Evolutionary conservation across 129 eudicot genomes (phyloP).

Genomic region (Escallonia herrerae): DNA sequence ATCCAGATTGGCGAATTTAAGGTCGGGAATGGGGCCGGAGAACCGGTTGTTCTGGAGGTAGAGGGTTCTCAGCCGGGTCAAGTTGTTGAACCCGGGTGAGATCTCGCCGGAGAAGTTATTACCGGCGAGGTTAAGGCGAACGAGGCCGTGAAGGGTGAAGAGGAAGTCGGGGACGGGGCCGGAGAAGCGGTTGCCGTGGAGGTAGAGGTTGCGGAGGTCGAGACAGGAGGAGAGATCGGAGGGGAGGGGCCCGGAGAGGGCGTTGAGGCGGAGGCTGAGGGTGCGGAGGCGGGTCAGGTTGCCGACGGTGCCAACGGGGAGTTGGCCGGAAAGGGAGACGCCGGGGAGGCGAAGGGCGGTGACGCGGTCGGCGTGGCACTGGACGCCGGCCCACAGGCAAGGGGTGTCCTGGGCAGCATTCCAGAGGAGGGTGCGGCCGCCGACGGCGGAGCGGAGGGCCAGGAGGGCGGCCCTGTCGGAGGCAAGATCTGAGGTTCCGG

Average conservation of each 20-base stretch:
- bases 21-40: constrained; percentile 26
- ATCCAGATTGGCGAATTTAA: constrained; percentile 13
- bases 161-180: constrained; percentile 42
- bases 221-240: constrained; percentile 34
- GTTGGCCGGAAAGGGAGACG: constrained; percentile 45
- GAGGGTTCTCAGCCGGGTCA: constrained; percentile 39
- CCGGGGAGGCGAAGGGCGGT: constrained; percentile 75
- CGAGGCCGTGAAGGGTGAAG: constrained; percentile 23
- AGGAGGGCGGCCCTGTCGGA: constrained; percentile 65
- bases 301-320: constrained; percentile 46
- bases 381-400: constrained; percentile 40
- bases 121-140: constrained; percentile 40
- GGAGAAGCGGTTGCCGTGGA: constrained; percentile 59
- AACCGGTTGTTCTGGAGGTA: constrained; percentile 30
- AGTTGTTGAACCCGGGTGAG: constrained; percentile 21
- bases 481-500: constrained; percentile 45
- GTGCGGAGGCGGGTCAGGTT: constrained; percentile 62
- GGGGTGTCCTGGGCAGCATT: constrained; percentile 28
- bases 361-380: constrained; percentile 33
- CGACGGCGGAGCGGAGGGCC: constrained; percentile 62
- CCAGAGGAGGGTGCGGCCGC: constrained; percentile 87
- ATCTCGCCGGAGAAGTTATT: constrained; percentile 43
- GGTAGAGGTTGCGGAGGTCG: constrained; percentile 56
- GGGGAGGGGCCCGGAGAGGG: constrained; percentile 64
- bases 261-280: constrained; percentile 52